phyloP scores from a whole-genome alignment of 352 stramenopile species.

The Thalassiosira ordinaria region DNA sequence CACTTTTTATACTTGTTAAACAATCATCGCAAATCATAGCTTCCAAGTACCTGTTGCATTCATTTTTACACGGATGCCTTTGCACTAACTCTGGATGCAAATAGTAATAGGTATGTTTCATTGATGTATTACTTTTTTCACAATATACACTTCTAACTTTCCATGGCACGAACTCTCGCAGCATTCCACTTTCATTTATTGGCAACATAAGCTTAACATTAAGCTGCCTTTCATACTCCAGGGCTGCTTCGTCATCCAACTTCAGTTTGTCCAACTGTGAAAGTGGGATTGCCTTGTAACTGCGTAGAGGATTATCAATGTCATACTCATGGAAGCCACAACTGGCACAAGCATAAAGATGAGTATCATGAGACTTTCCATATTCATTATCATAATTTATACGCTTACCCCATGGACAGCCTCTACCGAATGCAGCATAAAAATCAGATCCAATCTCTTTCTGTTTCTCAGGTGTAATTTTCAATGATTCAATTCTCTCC shows the following conservation, averaged over 20 bases:
- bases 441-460: neutral
- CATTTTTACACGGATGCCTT: neutral
- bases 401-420: neutral
- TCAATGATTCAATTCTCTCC: neutral
- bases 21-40: conserved; percentile 9
- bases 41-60: neutral
- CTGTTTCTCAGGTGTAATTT: neutral
- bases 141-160: conserved; percentile 4
- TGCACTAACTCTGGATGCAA: conserved; percentile 12
- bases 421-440: neutral
- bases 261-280: neutral
- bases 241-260: neutral
- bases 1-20: neutral
- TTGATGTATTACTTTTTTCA: no score
- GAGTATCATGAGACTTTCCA: neutral
- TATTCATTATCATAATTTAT: neutral
- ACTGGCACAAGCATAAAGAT: neutral
- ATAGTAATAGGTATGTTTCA: neutral
- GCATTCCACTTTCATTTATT: neutral
- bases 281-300: neutral
- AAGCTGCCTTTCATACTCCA: neutral
- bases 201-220: neutral
- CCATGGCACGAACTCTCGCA: neutral
- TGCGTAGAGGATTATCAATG: neutral
- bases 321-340: neutral